These are phyloP conservation scores for Alternaria metachromatica DNA, from an alignment of 2,329 filamentous ascomycete species.

Conservation along the genomic window DNA sequence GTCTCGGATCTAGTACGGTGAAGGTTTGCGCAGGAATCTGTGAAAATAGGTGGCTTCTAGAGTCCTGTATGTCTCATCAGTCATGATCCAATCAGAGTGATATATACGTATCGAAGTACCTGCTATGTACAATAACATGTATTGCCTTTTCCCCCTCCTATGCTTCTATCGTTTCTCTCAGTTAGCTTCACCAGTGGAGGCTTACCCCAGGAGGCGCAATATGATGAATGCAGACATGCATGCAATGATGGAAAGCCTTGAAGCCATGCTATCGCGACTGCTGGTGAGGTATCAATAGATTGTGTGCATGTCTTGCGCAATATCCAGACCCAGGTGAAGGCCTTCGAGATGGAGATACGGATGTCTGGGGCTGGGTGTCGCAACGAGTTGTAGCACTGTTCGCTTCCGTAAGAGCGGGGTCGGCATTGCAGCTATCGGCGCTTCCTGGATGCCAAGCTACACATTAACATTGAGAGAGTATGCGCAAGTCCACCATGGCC, in stretches of 20 bases:
- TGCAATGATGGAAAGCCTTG: not conserved
- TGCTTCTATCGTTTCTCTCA: not conserved
- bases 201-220: not conserved
- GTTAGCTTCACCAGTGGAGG: not conserved
- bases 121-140: not conserved
- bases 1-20: not conserved
- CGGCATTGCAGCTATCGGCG: constrained; percentile 5
- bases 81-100: not conserved
- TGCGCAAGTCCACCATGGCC: not conserved
- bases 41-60: not conserved
- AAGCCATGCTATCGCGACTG: not conserved
- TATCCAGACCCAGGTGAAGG: not conserved
- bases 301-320: not conserved
- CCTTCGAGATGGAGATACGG: not conserved
- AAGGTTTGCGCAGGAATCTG: not conserved
- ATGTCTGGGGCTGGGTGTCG: constrained; percentile 1
- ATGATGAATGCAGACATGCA: not conserved
- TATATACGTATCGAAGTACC: not conserved
- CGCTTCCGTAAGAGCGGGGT: constrained; percentile 18
- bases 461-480: constrained; percentile 1
- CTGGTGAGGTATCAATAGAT: not conserved
- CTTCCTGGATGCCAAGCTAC: constrained; percentile 11
- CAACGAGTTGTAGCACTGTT: constrained; percentile 8
- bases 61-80: constrained; percentile 7
- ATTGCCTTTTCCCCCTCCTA: not conserved